phyloP scores from a whole-genome alignment of 345 rosid species.

The Pseudoturritis turrita region DNA sequence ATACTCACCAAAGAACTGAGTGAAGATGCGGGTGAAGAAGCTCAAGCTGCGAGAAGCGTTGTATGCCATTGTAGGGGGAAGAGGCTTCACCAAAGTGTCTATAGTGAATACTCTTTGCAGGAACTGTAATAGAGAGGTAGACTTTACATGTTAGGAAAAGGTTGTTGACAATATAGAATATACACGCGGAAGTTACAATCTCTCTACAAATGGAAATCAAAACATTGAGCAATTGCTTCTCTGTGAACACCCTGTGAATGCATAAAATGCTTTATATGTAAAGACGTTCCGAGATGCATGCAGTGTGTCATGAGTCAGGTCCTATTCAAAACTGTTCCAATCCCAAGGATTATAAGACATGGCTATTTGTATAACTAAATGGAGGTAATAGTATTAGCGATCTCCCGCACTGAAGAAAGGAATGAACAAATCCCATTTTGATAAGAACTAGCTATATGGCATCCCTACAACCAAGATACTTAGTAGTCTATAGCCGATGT shows the following conservation, averaged over 20 bases:
- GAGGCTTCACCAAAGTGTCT: constrained; percentile 94
- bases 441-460: not conserved
- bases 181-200: not conserved
- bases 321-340: not conserved
- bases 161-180: not conserved
- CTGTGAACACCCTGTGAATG: not conserved
- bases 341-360: not conserved
- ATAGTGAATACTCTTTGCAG: constrained; percentile 84
- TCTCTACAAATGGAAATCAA: not conserved
- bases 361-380: not conserved
- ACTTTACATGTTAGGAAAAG: not conserved
- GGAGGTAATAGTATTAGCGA: not conserved
- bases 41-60: constrained; percentile 87
- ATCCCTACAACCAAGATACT: not conserved
- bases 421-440: not conserved
- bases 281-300: not conserved
- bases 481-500: not conserved
- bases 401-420: not conserved
- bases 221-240: not conserved
- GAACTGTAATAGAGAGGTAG: constrained; percentile 45
- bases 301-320: not conserved
- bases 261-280: not conserved
- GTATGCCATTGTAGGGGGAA: constrained; percentile 87
- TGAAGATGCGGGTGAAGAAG: constrained; percentile 94
- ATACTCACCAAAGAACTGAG: constrained; percentile 91